phyloP scores from a whole-genome alignment of 2,329 filamentous ascomycete species.

The Helminthosporium solani region DNA sequence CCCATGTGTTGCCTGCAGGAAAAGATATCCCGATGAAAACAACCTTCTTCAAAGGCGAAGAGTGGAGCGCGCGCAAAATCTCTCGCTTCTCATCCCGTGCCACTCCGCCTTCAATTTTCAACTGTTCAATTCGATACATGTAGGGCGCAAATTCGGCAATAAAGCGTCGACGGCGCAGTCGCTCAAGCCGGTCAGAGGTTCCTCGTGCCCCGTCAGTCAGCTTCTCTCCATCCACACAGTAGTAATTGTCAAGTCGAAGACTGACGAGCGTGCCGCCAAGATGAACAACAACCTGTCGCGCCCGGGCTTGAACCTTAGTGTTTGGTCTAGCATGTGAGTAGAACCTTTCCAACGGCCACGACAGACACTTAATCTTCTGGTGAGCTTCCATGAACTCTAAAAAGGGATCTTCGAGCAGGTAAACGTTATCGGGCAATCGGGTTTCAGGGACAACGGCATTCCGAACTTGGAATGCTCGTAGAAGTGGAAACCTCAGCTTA shows the following conservation, averaged over 20 bases:
- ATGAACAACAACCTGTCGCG: conserved; percentile 39
- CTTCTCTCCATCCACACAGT: conserved; percentile 29
- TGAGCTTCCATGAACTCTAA: conserved; percentile 49
- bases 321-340: conserved; percentile 36
- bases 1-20: conserved; percentile 49
- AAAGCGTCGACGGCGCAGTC: conserved; percentile 39
- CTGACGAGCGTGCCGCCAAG: conserved; percentile 44
- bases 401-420: conserved; percentile 41
- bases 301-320: conserved; percentile 23
- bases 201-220: conserved; percentile 29
- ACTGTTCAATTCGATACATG: conserved; percentile 44
- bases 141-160: conserved; percentile 46
- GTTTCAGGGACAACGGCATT: conserved; percentile 45
- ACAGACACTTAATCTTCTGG: conserved; percentile 45
- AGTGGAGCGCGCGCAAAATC: conserved; percentile 44
- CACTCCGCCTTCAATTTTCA: conserved; percentile 52
- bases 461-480: conserved; percentile 49
- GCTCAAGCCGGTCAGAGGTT: conserved; percentile 17
- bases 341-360: conserved; percentile 51
- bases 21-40: conserved; percentile 49
- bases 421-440: conserved; percentile 38
- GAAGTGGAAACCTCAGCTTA: conserved; percentile 44
- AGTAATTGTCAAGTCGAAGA: conserved; percentile 45
- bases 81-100: conserved; percentile 51
- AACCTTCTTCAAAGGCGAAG: conserved; percentile 46